Percentiles rank a stretch among this genome's conserved stretches.
Evolutionary conservation across 371 early-diverging fungal species (phyloP).

Genomic region (Actinomortierella ambigua): DNA sequence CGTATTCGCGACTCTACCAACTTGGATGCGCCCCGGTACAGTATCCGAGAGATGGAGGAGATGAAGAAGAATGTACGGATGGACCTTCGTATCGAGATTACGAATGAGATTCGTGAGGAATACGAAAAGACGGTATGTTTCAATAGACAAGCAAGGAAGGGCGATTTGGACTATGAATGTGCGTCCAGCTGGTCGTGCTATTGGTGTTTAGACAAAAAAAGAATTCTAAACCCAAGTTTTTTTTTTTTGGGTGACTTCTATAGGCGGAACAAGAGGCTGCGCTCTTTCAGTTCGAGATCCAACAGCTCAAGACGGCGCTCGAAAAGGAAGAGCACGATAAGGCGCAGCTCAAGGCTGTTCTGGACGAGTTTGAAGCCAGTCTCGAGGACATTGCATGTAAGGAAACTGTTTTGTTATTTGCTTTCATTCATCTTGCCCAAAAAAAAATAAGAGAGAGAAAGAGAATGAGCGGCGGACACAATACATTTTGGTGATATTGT

Average conservation of each 20-base stretch:
- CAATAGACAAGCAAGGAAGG: too few species aligned
- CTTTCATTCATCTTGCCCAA: too few species aligned
- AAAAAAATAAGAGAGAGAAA: too few species aligned
- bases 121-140: slow-evolving; percentile 37
- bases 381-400: slow-evolving; percentile 43
- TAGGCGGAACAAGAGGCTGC: slow-evolving; percentile 46
- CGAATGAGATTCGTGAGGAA: slow-evolving; percentile 45
- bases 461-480: too few species aligned
- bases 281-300: slow-evolving; percentile 36
- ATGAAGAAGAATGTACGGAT: slow-evolving; percentile 46
- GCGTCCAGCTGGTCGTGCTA: too few species aligned
- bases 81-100: slow-evolving; percentile 45
- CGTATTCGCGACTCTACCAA: slow-evolving; percentile 45
- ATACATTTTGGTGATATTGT: too few species aligned
- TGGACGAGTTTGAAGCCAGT: slow-evolving; percentile 42
- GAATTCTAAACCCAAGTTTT: too few species aligned
- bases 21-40: slow-evolving; percentile 42
- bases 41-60: slow-evolving; percentile 47
- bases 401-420: too few species aligned
- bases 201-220: too few species aligned
- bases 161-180: too few species aligned
- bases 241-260: neutral
- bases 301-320: slow-evolving; percentile 24
- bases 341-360: slow-evolving; percentile 24
- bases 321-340: slow-evolving; percentile 37